Evolutionary conservation across 208 protist species (phyloP).

Genomic region (Leishmania arabica): DNA sequence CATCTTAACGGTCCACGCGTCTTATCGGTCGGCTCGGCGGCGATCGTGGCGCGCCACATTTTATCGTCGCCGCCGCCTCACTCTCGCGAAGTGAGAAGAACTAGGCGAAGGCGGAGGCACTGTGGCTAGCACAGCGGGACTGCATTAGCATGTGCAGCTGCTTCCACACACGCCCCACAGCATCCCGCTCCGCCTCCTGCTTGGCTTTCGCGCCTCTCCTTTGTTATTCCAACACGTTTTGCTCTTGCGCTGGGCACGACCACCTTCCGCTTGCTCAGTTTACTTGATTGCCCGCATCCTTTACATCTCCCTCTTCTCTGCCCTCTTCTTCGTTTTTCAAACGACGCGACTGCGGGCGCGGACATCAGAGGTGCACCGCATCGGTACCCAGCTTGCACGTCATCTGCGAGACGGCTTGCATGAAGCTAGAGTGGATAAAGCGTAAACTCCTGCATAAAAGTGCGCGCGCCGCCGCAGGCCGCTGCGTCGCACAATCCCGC

Average conservation of each 20-base stretch:
- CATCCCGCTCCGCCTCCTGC: not conserved
- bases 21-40: not conserved
- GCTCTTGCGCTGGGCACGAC: not conserved
- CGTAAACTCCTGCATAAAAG: constrained; percentile 17
- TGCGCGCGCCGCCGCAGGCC: not conserved
- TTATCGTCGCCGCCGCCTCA: not conserved
- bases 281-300: not conserved
- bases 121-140: not conserved
- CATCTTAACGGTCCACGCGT: not conserved
- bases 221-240: too few relatives aligned
- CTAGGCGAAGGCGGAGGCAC: not conserved
- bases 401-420: not conserved
- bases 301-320: not conserved
- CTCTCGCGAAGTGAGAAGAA: not conserved
- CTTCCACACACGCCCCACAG: not conserved
- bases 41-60: not conserved
- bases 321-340: not conserved
- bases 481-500: not conserved
- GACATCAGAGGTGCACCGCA: not conserved
- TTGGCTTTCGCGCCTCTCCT: not conserved
- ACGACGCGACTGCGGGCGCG: not conserved
- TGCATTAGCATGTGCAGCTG: not conserved
- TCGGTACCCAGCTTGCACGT: not conserved
- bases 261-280: not conserved
- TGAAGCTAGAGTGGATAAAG: constrained; percentile 25